phyloP scores from a whole-genome alignment of 345 rosid species.

The Atalantia buxifolia region DNA sequence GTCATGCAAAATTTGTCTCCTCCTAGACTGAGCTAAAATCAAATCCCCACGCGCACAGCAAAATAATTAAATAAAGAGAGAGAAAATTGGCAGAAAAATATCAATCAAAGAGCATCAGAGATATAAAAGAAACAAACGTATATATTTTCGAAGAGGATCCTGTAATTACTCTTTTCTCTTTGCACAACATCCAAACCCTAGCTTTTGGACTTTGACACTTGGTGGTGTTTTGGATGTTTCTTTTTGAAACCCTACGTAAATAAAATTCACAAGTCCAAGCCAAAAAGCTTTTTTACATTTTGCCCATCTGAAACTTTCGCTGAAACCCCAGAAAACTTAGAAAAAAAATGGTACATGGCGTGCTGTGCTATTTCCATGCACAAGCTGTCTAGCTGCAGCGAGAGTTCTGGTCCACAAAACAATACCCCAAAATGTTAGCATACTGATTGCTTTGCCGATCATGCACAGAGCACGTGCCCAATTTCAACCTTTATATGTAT shows the following conservation, averaged over 20 bases:
- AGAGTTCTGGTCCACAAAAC: slow-evolving; percentile 9
- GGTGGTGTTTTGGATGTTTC: slow-evolving; percentile 17
- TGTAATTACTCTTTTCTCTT: background rate
- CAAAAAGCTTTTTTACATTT: background rate
- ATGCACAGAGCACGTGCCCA: slow-evolving; percentile 40
- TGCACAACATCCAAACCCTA: slow-evolving; percentile 36
- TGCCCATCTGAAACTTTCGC: slow-evolving; percentile 1
- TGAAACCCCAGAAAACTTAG: slow-evolving; percentile 21
- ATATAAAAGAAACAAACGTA: background rate
- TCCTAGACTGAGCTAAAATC: background rate
- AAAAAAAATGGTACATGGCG: slow-evolving; percentile 40
- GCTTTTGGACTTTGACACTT: slow-evolving; percentile 25
- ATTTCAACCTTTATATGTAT: slow-evolving; percentile 19
- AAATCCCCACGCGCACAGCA: background rate
- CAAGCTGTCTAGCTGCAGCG: slow-evolving; percentile 16
- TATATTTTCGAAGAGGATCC: background rate
- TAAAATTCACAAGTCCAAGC: background rate
- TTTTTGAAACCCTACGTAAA: background rate
- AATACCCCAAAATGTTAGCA: slow-evolving; percentile 11
- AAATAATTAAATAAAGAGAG: background rate
- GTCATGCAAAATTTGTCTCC: background rate
- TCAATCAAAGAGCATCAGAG: background rate
- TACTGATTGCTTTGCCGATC: slow-evolving; percentile 38
- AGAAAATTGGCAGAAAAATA: background rate
- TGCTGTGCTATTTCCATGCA: slow-evolving; percentile 51